These are phyloP conservation scores for Hyaloscypha finlandica DNA, from an alignment of 495 filamentous ascomycete species.

Conservation along the genomic window DNA sequence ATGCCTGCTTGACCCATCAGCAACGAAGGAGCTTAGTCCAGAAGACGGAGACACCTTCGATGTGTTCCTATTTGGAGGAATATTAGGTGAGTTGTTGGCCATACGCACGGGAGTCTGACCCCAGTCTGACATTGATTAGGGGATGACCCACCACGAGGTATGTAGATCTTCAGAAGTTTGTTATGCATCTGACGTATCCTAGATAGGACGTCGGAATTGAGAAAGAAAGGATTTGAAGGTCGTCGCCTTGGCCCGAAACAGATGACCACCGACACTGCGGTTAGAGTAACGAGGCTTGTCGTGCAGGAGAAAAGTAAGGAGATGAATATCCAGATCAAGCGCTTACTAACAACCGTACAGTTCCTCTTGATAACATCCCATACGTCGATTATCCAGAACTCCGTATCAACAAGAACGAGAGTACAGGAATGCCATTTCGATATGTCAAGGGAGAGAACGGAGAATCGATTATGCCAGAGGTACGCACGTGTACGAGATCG, in stretches of 20 bases:
- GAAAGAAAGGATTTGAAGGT: constrained; percentile 88
- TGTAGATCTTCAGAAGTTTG: constrained; percentile 20
- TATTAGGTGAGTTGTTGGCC: constrained; percentile 67
- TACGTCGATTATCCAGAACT: constrained; percentile 90
- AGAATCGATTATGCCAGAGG: constrained; percentile 86
- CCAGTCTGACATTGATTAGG: constrained; percentile 49
- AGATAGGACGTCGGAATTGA: constrained; percentile 93
- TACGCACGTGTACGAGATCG: constrained; percentile 41
- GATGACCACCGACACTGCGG: constrained; percentile 98
- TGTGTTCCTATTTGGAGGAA: constrained; percentile 93
- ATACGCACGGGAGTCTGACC: background rate
- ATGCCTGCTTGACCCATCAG: constrained; percentile 88
- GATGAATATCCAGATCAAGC: background rate
- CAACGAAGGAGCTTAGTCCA: constrained; percentile 74
- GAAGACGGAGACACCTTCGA: constrained; percentile 83
- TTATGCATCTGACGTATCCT: constrained; percentile 7
- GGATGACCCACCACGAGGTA: constrained; percentile 94
- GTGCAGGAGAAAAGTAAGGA: constrained; percentile 74
- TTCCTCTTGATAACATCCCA: constrained; percentile 70
- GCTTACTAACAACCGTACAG: constrained; percentile 41
- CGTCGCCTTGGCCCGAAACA: constrained; percentile 88
- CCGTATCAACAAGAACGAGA: constrained; percentile 85
- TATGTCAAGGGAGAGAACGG: constrained; percentile 79
- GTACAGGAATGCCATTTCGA: constrained; percentile 95
- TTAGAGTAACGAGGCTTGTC: constrained; percentile 87